Conservation (phyloP, 805 yeast genomes). For the Wickerhamomyces subpelliculosus region DNA sequence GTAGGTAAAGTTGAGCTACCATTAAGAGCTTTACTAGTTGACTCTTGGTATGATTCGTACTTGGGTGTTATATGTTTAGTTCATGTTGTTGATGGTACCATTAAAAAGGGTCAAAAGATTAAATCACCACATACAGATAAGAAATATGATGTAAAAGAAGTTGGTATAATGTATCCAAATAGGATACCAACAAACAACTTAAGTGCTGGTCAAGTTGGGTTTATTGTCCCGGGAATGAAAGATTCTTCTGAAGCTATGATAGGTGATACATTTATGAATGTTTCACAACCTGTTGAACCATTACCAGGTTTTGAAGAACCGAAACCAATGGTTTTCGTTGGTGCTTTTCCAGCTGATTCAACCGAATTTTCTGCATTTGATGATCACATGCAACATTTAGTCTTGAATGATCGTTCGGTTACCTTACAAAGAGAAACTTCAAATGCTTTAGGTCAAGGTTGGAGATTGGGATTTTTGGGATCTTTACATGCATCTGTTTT, state of each 20-base stretch:
- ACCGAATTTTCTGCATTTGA: slow-evolving; percentile 83
- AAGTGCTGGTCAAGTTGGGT: slow-evolving; percentile 91
- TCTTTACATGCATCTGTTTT: slow-evolving; percentile 94
- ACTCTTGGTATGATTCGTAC: slow-evolving; percentile 94
- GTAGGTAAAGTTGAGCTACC: slow-evolving; percentile 47
- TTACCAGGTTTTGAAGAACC: slow-evolving; percentile 95
- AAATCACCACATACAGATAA: slow-evolving; percentile 70
- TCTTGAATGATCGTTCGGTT: slow-evolving; percentile 88
- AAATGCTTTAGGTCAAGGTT: slow-evolving; percentile 92
- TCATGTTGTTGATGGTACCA: slow-evolving; percentile 75
- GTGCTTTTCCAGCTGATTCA: slow-evolving; percentile 96
- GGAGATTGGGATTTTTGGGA: slow-evolving; percentile 95
- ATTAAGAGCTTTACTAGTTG: slow-evolving; percentile 76
- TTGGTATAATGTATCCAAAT: slow-evolving; percentile 95
- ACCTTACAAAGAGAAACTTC: slow-evolving; percentile 86
- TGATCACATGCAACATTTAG: slow-evolving; percentile 82
- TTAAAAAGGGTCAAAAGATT: slow-evolving; percentile 69
- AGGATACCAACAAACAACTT: slow-evolving; percentile 55
- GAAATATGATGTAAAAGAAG: slow-evolving; percentile 82
- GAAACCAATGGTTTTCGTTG: slow-evolving; percentile 97
- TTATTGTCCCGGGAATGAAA: slow-evolving; percentile 91
- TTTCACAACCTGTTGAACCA: slow-evolving; percentile 57
- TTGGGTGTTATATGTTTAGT: slow-evolving; percentile 86
- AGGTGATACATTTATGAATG: slow-evolving; percentile 81
- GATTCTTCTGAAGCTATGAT: slow-evolving; percentile 78